phyloP scores from a whole-genome alignment of 495 filamentous ascomycete genomes.

The Penicillium herquei region DNA sequence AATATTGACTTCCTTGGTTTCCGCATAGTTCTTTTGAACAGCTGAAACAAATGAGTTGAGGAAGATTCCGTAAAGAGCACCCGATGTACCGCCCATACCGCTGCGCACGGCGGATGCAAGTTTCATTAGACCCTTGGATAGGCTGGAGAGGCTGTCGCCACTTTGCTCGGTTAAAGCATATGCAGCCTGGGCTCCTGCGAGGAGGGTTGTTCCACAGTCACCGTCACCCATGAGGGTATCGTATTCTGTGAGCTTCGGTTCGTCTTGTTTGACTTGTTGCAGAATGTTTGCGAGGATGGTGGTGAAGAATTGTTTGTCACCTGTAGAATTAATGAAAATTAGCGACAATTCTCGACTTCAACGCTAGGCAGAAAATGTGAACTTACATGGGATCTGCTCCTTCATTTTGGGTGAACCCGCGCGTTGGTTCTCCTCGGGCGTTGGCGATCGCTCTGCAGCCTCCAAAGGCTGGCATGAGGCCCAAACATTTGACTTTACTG shows the following conservation, averaged over 20 bases:
- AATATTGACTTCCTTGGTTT: conserved; percentile 1
- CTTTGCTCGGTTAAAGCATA: not conserved
- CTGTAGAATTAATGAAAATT: not conserved
- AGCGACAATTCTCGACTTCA: not conserved
- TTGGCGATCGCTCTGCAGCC: not conserved
- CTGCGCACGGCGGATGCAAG: conserved; percentile 5
- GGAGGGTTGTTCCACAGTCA: conserved; percentile 12
- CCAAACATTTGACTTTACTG: conserved; percentile 5
- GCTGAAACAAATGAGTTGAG: conserved; percentile 8
- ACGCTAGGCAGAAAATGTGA: not conserved
- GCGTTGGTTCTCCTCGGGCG: conserved; percentile 1
- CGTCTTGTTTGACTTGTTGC: conserved; percentile 2
- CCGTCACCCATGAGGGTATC: conserved; percentile 17
- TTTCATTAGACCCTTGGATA: conserved; percentile 6
- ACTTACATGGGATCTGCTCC: conserved; percentile 6
- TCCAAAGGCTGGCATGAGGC: conserved; percentile 5
- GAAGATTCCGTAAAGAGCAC: conserved; percentile 15
- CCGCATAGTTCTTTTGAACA: conserved; percentile 4
- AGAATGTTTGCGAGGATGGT: conserved; percentile 1
- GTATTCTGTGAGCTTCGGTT: conserved; percentile 14
- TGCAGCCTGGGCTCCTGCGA: conserved; percentile 8
- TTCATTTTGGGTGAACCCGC: not conserved
- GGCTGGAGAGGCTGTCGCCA: conserved; percentile 1
- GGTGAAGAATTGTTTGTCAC: not conserved
- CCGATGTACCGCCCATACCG: conserved; percentile 16